Evolutionary conservation across 129 eudicot species (phyloP).

Genomic region (Artemisia annua): DNA sequence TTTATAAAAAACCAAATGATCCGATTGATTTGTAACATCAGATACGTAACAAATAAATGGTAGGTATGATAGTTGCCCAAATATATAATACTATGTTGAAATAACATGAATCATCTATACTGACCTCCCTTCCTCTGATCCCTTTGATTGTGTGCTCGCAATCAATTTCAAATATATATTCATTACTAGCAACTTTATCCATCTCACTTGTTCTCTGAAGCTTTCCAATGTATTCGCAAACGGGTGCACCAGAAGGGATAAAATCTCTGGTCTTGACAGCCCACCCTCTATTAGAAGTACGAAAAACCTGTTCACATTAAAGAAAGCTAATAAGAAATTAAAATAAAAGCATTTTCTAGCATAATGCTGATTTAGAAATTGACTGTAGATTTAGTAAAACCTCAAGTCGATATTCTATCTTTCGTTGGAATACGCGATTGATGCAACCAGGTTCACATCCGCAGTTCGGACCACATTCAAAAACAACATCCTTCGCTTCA

Average conservation of each 20-base stretch:
- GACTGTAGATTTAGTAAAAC: conserved; percentile 5
- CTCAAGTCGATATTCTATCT: conserved; percentile 45
- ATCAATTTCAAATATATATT: conserved; percentile 50
- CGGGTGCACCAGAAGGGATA: conserved; percentile 48
- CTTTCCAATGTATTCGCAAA: conserved; percentile 48
- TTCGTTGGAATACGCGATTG: conserved; percentile 45
- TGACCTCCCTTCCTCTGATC: conserved; percentile 50
- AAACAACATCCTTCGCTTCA: conserved; percentile 48
- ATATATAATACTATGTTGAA: not conserved
- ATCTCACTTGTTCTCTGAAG: conserved; percentile 42
- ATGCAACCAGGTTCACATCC: conserved; percentile 48
- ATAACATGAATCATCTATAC: not conserved
- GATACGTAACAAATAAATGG: not conserved
- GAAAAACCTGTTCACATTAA: conserved; percentile 33
- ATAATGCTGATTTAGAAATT: not conserved
- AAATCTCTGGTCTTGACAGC: conserved; percentile 47
- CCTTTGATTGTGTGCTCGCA: conserved; percentile 47
- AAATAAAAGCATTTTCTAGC: too few species aligned
- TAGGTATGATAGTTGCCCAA: too few species aligned
- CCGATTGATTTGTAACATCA: not conserved
- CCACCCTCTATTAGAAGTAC: conserved; percentile 47
- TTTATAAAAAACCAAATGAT: too few species aligned
- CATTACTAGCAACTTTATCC: conserved; percentile 37
- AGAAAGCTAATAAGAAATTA: too few species aligned
- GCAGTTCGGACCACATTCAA: conserved; percentile 52